These are phyloP conservation scores for Gelatoporia subvermispora DNA, from an alignment of 768 basidiomycete species.

Conservation along the genomic window DNA sequence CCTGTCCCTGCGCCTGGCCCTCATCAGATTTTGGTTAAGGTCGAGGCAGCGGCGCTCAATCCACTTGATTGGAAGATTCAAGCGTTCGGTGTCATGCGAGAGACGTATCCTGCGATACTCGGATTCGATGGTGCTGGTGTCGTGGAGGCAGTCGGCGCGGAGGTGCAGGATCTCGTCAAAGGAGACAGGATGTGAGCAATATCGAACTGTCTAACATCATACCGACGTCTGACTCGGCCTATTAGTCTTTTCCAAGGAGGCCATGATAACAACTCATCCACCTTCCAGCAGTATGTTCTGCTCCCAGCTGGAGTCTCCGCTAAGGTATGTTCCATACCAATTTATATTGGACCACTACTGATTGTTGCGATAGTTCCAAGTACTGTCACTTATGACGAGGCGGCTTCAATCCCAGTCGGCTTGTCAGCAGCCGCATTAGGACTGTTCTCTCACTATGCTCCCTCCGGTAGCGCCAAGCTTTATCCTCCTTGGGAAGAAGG, in stretches of 20 bases:
- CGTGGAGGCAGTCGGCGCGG: slow-evolving; percentile 22
- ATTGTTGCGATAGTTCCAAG: slow-evolving; percentile 8
- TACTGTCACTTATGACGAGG: slow-evolving; percentile 10
- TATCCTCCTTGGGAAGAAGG: slow-evolving; percentile 18
- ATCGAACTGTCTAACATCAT: neutral
- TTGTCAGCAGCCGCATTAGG: slow-evolving; percentile 9
- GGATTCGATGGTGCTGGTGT: slow-evolving; percentile 29
- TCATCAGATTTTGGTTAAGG: slow-evolving; percentile 28
- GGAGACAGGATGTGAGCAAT: slow-evolving; percentile 24
- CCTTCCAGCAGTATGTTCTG: slow-evolving; percentile 18
- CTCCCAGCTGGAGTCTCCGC: slow-evolving; percentile 13
- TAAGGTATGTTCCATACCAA: slow-evolving; percentile 4
- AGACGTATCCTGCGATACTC: slow-evolving; percentile 23
- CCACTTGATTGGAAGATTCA: slow-evolving; percentile 32
- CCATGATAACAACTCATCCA: neutral
- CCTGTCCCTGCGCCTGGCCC: slow-evolving; percentile 19
- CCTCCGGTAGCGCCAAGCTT: slow-evolving; percentile 10
- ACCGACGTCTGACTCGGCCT: neutral
- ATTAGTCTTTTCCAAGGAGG: neutral
- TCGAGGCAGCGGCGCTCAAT: slow-evolving; percentile 25
- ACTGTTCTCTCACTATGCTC: slow-evolving; percentile 8
- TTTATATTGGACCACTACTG: neutral
- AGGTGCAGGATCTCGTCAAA: slow-evolving; percentile 20
- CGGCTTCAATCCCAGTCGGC: slow-evolving; percentile 8
- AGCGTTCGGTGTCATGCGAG: slow-evolving; percentile 14